Evolutionary conservation across 306 rosid species (phyloP).

Genomic region (Prunus dulcis): DNA sequence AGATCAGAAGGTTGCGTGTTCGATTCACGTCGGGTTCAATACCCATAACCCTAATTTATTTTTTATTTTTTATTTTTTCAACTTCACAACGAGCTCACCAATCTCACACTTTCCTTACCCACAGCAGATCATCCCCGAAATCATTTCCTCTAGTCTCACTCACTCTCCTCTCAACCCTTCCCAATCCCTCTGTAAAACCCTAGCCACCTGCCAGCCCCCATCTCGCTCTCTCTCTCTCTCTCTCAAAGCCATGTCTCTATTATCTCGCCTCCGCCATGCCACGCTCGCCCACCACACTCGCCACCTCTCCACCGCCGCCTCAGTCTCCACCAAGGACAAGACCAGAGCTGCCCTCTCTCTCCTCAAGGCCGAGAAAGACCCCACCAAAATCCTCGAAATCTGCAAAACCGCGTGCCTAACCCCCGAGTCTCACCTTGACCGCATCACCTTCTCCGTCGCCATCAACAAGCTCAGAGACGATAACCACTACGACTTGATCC

Average conservation of each 20-base stretch:
- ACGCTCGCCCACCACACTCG: constrained; percentile 5
- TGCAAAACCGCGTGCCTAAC: constrained; percentile 77
- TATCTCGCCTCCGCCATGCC: constrained; percentile 53
- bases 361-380: constrained; percentile 65
- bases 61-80: background rate
- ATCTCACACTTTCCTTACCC: background rate
- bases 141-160: background rate
- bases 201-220: background rate
- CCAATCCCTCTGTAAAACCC: constrained; percentile 10
- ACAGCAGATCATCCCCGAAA: background rate
- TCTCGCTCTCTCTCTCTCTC: background rate
- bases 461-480: constrained; percentile 51
- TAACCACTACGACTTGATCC: constrained; percentile 55
- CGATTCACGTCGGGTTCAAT: constrained; percentile 85
- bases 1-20: constrained; percentile 96
- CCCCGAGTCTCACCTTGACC: constrained; percentile 67
- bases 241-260: constrained; percentile 46
- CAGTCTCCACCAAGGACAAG: constrained; percentile 48
- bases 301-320: constrained; percentile 39
- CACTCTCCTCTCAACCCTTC: background rate
- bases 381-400: constrained; percentile 56
- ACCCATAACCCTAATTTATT: rapidly evolving
- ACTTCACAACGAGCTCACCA: too few relatives aligned
- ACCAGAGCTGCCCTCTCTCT: constrained; percentile 51
- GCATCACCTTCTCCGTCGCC: constrained; percentile 62